phyloP scores from a whole-genome alignment of 2,329 filamentous ascomycete species.

The Sclerotinia subarctica region DNA sequence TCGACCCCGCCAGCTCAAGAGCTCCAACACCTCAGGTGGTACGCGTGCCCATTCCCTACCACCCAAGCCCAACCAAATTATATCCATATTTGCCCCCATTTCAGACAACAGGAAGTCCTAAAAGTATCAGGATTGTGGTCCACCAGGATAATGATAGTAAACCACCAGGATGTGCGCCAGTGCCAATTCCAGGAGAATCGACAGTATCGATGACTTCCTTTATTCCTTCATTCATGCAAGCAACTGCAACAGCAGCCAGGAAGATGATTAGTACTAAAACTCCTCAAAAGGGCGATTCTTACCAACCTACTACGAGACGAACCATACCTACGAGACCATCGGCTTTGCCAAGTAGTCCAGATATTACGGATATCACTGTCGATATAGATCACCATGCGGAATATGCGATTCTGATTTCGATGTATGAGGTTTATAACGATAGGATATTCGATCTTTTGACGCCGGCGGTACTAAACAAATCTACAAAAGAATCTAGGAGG shows the following conservation, averaged over 20 bases:
- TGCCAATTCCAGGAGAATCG: conserved; percentile 19
- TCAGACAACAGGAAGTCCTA: conserved; percentile 33
- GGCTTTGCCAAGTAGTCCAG: conserved; percentile 69
- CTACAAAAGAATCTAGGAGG: conserved; percentile 69
- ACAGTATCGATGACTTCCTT: conserved; percentile 24
- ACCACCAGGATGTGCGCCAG: conserved; percentile 21
- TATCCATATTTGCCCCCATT: conserved; percentile 29
- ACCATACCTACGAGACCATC: conserved; percentile 66
- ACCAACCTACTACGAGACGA: conserved; percentile 53
- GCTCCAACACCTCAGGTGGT: conserved; percentile 68
- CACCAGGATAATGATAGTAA: conserved; percentile 22
- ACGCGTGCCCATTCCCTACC: conserved; percentile 42
- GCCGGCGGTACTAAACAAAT: conserved; percentile 54
- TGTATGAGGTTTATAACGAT: conserved; percentile 99
- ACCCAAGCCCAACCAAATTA: conserved; percentile 25
- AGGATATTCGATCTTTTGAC: conserved; percentile 91
- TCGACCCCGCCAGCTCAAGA: conserved; percentile 62
- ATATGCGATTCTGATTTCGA: conserved; percentile 86
- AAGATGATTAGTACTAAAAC: conserved; percentile 38
- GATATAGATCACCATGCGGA: conserved; percentile 67
- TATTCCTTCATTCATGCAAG: conserved; percentile 36
- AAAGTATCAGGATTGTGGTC: conserved; percentile 32
- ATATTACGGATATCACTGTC: conserved; percentile 68
- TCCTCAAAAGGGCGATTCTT: conserved; percentile 51
- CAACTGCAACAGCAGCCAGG: conserved; percentile 36